Evolutionary conservation across 805 yeast species (phyloP), one percentile per base, ranked within the genome.

Genomic region (Pichia paraexigua): DNA sequence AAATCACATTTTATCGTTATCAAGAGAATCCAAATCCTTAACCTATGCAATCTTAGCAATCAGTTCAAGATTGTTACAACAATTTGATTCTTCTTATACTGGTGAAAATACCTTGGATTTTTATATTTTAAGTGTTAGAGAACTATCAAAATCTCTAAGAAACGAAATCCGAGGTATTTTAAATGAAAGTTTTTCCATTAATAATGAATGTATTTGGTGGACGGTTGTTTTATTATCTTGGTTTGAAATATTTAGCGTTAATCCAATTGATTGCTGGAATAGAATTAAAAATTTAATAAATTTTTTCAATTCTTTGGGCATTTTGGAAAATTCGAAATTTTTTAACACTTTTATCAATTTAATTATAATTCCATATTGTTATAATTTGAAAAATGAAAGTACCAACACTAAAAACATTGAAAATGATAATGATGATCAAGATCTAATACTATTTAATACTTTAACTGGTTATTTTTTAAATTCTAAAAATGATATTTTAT

Each of bases 161-260:
- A 51, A 57, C 51, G 61, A 45, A 65, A 60, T 66, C 67, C 48
- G 68, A 64, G 41, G 43, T 13, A 47, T 52, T 25, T 8, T 48
- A 9, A 45, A 37, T 13, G 45, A 52, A 17, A 25, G 21, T 10
- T 17, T 25, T 24, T 22, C 30, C 21, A 42, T 20, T 11, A 37
- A 20, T 17, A 48, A 48, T 21, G 51, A 48, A 45, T 51, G 48
- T 15, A 52, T 20, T 62, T 65, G 15, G 63, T 71, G 18, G 58
- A 63, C 76, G 1, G 71, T 77, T 59, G 68, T 74, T 2, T 54
- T 74, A 32, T 60, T 75, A 9, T 67, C 74, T 58, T 71, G 69
- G 18, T 68, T 74, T 53, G 78, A 74, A 55, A 61, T 73, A 60
- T 65, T 75, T 66, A 65, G 73, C 28, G 47, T 49, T 5, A 32